A percentile compares a stretch with the other conserved stretches of the same genome.
phyloP scores from a whole-genome alignment of 2,329 filamentous ascomycete species.

The Huntiella abstrusa region DNA sequence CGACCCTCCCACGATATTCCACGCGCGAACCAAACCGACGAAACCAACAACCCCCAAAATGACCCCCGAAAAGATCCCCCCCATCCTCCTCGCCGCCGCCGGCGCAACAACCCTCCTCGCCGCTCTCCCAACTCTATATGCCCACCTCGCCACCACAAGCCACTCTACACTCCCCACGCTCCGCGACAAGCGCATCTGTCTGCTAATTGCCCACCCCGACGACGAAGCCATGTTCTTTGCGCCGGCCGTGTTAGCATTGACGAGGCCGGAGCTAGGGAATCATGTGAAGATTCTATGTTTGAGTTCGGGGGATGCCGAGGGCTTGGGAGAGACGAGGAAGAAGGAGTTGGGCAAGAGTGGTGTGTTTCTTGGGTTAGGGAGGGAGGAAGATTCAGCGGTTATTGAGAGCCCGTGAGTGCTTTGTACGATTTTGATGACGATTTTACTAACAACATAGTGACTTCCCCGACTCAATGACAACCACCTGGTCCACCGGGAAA shows the following conservation, averaged over 20 bases:
- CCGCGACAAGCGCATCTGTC: constrained; percentile 66
- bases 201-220: constrained; percentile 92
- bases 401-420: constrained; percentile 49
- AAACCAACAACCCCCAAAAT: constrained; percentile 1
- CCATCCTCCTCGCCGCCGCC: constrained; percentile 14
- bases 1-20: too few relatives aligned
- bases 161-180: constrained; percentile 43
- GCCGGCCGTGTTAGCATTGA: constrained; percentile 70
- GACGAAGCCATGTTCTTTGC: constrained; percentile 99
- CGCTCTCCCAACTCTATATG: constrained; percentile 32
- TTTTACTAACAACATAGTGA: constrained; percentile 25
- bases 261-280: constrained; percentile 61
- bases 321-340: constrained; percentile 65
- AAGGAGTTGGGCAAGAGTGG: constrained; percentile 71
- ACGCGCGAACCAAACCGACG: too few relatives aligned
- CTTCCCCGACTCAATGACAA: constrained; percentile 81
- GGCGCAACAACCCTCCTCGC: constrained; percentile 17
- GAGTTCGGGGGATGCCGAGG: constrained; percentile 74
- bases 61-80: constrained; percentile 6
- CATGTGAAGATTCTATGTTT: constrained; percentile 89
- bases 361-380: constrained; percentile 52
- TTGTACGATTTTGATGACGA: too few relatives aligned
- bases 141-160: constrained; percentile 29
- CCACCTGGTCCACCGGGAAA: constrained; percentile 51
- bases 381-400: constrained; percentile 67